phyloP scores from a whole-genome alignment of 208 protist genomes.

The Crithidia expoeki region DNA sequence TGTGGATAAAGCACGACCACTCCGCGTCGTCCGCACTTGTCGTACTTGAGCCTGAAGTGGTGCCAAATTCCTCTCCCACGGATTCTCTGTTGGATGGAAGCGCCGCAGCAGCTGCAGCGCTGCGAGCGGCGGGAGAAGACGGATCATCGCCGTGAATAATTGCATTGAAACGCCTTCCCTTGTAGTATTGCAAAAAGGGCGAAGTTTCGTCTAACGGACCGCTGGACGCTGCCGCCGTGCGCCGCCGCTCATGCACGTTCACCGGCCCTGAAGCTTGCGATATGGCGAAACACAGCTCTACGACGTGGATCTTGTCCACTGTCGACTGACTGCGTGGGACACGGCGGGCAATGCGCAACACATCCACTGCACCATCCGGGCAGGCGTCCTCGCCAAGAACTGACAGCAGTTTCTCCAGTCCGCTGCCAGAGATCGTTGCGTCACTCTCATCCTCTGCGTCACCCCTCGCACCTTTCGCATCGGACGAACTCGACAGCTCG shows the following conservation, averaged over 20 bases:
- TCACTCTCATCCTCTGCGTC: constrained; percentile 17
- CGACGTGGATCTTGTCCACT: constrained; percentile 55
- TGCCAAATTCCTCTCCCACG: background rate
- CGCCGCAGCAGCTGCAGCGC: background rate
- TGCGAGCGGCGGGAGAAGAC: constrained; percentile 33
- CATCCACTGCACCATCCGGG: constrained; percentile 51
- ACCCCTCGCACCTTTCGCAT: background rate
- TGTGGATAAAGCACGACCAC: constrained; percentile 67
- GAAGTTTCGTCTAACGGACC: constrained; percentile 57
- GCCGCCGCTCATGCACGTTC: constrained; percentile 70
- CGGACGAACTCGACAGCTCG: background rate
- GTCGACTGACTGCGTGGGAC: constrained; percentile 87
- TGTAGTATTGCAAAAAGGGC: constrained; percentile 83
- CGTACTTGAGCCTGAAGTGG: background rate
- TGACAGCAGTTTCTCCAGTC: constrained; percentile 54
- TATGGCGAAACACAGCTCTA: constrained; percentile 88
- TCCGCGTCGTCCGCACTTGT: constrained; percentile 37
- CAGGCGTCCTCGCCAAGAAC: constrained; percentile 57
- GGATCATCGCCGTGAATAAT: constrained; percentile 51
- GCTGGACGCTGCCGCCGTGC: constrained; percentile 36
- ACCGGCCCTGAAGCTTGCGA: constrained; percentile 64
- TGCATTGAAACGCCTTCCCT: constrained; percentile 60
- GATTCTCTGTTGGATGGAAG: background rate
- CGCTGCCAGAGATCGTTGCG: constrained; percentile 53
- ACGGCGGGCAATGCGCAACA: constrained; percentile 67